Evolutionary conservation across 345 rosid genomes (phyloP), one percentile per base, ranked within the genome.

Genomic region (Camelina sativa): DNA sequence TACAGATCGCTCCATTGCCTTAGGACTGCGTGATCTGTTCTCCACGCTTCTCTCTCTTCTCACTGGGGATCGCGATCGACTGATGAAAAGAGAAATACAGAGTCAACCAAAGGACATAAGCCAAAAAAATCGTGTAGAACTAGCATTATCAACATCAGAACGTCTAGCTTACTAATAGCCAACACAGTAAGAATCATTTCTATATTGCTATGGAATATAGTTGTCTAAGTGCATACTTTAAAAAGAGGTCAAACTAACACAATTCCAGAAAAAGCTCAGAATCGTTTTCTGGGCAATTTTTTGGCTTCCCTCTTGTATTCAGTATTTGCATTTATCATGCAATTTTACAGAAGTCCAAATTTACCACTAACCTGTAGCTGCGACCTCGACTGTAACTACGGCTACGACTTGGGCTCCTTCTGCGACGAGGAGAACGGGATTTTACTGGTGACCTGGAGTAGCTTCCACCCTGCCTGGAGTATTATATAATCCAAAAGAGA

Each of bases 381-480:
- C 85, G 94, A 48, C 89, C 91, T n/a, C 91, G 79, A 72, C 96
- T 89, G 82, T 86, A 91, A 78, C 64, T 89, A 43, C 87, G 96
- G 80, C 97, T 88, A 34, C 90, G 68, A 73, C 81, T 79, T 68
- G 43, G 85, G 77, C 94, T 91, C 66, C 98, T 88, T 66, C 92
- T 87, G 60, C 86, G 89, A 53, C 88, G 88, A 73, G 95, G 93
- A 66, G 89, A 82, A 12, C 74, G 80, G 11, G 78, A 79, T 61
- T 73, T 79, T 3, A 80, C 75, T 2, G 96, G 96, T 44, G 98
- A 94, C 11, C 87, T 84, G 6, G 97, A 91, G 76, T 86, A 89
- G 67, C 87, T 86, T 37, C 86, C 86, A 11, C 84, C 91, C 19
- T 73, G 82, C 28, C 92, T 89, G 63, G 20, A 32, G 71, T 16